Base-by-base conservation (phyloP, 2,329 filamentous ascomycete genomes). In the Aspergillus tamarii region DNA sequence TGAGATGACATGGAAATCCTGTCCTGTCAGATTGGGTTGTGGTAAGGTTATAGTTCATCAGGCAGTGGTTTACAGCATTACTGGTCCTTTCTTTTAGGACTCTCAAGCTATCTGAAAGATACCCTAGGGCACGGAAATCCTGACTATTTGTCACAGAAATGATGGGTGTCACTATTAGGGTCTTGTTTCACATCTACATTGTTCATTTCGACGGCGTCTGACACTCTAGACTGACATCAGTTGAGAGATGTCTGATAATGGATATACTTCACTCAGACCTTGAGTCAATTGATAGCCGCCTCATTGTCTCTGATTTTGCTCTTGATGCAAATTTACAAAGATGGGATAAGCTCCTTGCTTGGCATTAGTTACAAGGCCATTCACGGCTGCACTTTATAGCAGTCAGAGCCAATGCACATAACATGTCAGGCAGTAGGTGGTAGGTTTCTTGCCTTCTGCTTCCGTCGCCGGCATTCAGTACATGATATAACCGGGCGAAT, bases 361-460 rank as follows among this genome's bases (percentile, higher is more conserved):
- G 78, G 66, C 82, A 85, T 66, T 84, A 82, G 64, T 83, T 83
- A 69, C 83, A 84, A 2, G 82, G 83, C 78, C 83, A 85, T 69
- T 83, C 76, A 39, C 81, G 79, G 64, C 79, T 83, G 67, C 83
- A 85, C 82, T 84, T 41, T 64, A 61, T 48, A 61, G 34, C 26
- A 6, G 57, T 69, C 26, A 70, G 67, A 57, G 11, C 9, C 14
- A 39, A 16, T 39, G 11, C 23, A 41, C 50, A 53, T 23, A 6
- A 9, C 43, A n/a, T 57, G 32, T 48, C n/a, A 36, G 34, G 34
- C 34, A 36, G 34, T 36, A 5, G 12, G 14, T n/a, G 10, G 23
- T 57, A 57, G 28, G 32, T 59, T 53, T 56, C 72, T 68, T 72
- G 78, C 81, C 77, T 83, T 84, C 66, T 84, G 83, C 70, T 85